A percentile compares a stretch with the other conserved stretches of the same genome.
phyloP scores from a whole-genome alignment of 192 early-diverging fungal species.

The Podila horticola region DNA sequence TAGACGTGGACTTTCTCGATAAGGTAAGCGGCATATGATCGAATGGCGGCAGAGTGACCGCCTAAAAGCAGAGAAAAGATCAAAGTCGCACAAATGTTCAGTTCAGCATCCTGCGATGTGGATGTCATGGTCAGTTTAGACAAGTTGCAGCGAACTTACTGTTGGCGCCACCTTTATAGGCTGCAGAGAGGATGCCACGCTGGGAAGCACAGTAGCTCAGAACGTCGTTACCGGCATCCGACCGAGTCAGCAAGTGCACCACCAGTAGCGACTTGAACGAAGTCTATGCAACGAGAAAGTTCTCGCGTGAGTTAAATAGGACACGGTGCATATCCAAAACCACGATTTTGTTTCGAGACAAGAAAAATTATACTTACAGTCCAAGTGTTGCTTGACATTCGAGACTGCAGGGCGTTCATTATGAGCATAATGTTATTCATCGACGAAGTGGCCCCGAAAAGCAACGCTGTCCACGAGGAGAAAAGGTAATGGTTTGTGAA shows the following conservation, averaged over 20 bases:
- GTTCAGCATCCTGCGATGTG: background rate
- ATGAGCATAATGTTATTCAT: constrained; percentile 54
- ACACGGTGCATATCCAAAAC: background rate
- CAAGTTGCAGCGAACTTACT: constrained; percentile 45
- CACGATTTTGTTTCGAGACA: background rate
- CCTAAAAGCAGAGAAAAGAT: constrained; percentile 18
- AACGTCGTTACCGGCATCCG: constrained; percentile 71
- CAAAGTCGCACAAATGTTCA: background rate
- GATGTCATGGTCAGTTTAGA: background rate
- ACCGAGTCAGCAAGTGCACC: constrained; percentile 78
- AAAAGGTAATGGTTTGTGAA: background rate
- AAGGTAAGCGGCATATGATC: constrained; percentile 74
- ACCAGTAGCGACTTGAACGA: constrained; percentile 80
- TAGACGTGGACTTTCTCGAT: constrained; percentile 75
- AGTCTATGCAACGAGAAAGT: constrained; percentile 53
- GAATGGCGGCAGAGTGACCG: constrained; percentile 70
- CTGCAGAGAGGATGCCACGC: constrained; percentile 46
- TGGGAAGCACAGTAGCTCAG: constrained; percentile 58
- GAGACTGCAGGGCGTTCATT: constrained; percentile 47
- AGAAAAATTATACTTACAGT: constrained; percentile 25
- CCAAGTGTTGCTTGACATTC: constrained; percentile 48
- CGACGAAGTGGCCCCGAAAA: constrained; percentile 37
- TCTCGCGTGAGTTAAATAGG: background rate
- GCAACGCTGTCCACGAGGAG: constrained; percentile 19
- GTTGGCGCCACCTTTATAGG: constrained; percentile 43